Percentiles rank a stretch among this genome's conserved stretches.
phyloP scores from a whole-genome alignment of 805 yeast species.

The Nakazawaea holstii region DNA sequence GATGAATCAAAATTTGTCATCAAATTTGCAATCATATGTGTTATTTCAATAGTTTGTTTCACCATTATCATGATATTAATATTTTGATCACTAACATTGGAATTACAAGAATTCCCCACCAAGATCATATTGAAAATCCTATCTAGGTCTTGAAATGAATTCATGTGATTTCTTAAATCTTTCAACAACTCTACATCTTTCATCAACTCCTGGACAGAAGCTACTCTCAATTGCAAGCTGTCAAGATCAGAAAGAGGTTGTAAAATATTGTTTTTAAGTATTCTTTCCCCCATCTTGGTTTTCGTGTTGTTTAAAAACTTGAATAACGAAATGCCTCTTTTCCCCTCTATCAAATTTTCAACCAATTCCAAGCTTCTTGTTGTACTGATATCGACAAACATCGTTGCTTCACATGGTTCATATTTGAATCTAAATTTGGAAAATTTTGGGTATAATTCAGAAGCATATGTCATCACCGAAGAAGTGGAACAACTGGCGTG shows the following conservation, averaged over 20 bases:
- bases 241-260: constrained; percentile 39
- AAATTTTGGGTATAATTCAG: constrained; percentile 12
- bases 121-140: constrained; percentile 28
- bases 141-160: constrained; percentile 33
- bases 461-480: constrained; percentile 25
- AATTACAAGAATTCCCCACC: constrained; percentile 21
- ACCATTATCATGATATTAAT: constrained; percentile 35
- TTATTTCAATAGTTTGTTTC: constrained; percentile 27
- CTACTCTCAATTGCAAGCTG: constrained; percentile 29
- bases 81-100: constrained; percentile 26
- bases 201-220: constrained; percentile 31
- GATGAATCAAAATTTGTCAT: constrained; percentile 14
- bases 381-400: constrained; percentile 37
- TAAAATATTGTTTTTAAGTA: constrained; percentile 34
- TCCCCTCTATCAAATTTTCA: constrained; percentile 23
- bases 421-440: constrained; percentile 29
- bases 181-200: constrained; percentile 14
- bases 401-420: constrained; percentile 33
- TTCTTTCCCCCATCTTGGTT: constrained; percentile 42
- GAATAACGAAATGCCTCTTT: constrained; percentile 27
- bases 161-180: constrained; percentile 19
- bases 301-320: constrained; percentile 32
- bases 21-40: constrained; percentile 14
- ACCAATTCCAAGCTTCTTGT: constrained; percentile 32
- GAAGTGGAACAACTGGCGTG: constrained; percentile 28